Conservation (phyloP, 73 alveolate species). For the Paraurostyla sp. region DNA sequence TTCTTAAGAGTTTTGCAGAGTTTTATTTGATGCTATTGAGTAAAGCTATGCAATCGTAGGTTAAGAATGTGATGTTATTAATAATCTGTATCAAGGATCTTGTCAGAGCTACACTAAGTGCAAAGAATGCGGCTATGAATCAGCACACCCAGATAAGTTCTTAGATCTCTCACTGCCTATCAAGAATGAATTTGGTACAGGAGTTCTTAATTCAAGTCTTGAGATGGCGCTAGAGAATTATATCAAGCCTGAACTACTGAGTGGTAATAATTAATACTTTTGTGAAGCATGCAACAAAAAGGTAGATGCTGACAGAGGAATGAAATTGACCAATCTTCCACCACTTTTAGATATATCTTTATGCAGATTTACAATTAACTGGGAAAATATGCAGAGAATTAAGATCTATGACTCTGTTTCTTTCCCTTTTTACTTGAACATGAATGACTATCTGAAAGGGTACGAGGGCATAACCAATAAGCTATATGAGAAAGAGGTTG, state of each 20-base stretch:
- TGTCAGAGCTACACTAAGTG: conserved; percentile 86
- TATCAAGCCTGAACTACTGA: conserved; percentile 92
- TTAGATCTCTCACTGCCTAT: conserved; percentile 94
- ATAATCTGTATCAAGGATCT: conserved; percentile 90
- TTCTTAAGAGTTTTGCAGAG: conserved; percentile 92
- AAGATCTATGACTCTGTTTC: conserved; percentile 89
- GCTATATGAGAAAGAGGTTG: conserved; percentile 69
- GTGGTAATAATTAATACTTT: conserved; percentile 87
- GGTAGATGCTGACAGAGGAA: conserved; percentile 93
- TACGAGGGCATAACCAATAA: conserved; percentile 73
- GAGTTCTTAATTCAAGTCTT: conserved; percentile 87
- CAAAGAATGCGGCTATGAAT: conserved; percentile 90
- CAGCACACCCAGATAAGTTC: conserved; percentile 77
- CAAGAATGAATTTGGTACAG: conserved; percentile 89
- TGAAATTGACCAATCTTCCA: conserved; percentile 84
- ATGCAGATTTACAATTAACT: conserved; percentile 91
- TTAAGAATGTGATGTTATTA: conserved; percentile 74
- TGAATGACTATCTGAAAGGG: conserved; percentile 83
- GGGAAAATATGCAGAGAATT: conserved; percentile 79
- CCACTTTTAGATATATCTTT: conserved; percentile 85
- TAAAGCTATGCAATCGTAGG: conserved; percentile 77
- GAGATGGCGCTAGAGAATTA: conserved; percentile 94
- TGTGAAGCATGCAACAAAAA: conserved; percentile 93
- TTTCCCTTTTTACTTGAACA: conserved; percentile 83
- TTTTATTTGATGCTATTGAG: conserved; percentile 96